Conservation (phyloP, 1,284 basidiomycete species). For the Athelia psychrophila region DNA sequence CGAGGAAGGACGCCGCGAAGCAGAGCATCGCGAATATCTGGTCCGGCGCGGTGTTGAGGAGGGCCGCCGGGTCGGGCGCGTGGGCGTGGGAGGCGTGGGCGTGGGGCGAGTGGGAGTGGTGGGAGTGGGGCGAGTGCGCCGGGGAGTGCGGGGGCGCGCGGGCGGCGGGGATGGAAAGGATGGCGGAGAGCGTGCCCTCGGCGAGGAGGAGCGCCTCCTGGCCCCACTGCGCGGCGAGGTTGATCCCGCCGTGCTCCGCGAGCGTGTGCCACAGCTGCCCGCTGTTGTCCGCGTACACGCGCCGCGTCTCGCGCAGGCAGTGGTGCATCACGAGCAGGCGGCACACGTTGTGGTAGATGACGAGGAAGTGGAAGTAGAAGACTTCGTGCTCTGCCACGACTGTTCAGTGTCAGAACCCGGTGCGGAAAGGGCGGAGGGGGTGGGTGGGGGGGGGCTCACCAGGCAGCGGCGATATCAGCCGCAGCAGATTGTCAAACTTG, state of each 20-base stretch:
- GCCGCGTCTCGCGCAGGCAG: background rate
- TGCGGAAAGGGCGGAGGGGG: too few species aligned
- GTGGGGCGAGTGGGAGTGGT: too few species aligned
- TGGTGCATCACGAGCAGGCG: slow-evolving; percentile 32
- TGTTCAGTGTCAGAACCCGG: slow-evolving; percentile 16
- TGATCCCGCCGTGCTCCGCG: slow-evolving; percentile 27
- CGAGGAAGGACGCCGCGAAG: slow-evolving; percentile 37
- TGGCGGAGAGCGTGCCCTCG: slow-evolving; percentile 33
- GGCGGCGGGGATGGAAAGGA: slow-evolving; percentile 32
- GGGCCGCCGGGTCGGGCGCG: too few species aligned
- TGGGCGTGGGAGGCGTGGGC: too few species aligned
- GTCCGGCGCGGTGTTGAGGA: slow-evolving; percentile 42
- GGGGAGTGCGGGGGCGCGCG: too few species aligned
- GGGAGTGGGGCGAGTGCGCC: too few species aligned
- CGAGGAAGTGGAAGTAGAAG: slow-evolving; percentile 38
- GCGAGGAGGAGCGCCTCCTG: slow-evolving; percentile 36
- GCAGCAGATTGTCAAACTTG: slow-evolving; percentile 4
- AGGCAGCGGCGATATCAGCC: background rate
- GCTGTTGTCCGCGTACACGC: slow-evolving; percentile 11
- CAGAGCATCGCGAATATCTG: slow-evolving; percentile 38
- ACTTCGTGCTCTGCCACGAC: slow-evolving; percentile 36
- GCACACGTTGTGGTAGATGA: slow-evolving; percentile 32
- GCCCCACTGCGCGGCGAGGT: slow-evolving; percentile 33
- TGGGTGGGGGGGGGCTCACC: background rate
- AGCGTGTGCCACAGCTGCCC: slow-evolving; percentile 30